phyloP scores from a whole-genome alignment of 2,329 filamentous ascomycete genomes.

The Calonectria pauciramosa region DNA sequence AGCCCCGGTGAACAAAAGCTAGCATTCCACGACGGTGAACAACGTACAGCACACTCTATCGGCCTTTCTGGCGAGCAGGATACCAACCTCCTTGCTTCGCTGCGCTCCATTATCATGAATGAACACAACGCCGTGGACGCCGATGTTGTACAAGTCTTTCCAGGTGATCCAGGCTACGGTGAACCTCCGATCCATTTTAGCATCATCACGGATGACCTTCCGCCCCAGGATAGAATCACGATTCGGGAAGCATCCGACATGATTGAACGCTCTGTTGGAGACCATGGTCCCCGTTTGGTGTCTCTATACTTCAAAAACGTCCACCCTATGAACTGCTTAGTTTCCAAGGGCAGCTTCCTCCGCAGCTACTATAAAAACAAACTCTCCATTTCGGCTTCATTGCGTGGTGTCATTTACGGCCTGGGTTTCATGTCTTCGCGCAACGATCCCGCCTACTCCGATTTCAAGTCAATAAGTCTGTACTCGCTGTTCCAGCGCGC shows the following conservation, averaged over 20 bases:
- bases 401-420: slow-evolving; percentile 48
- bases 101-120: slow-evolving; percentile 25
- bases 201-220: slow-evolving; percentile 52
- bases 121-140: slow-evolving; percentile 22
- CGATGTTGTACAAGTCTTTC: slow-evolving; percentile 24
- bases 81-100: slow-evolving; percentile 23
- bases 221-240: slow-evolving; percentile 49
- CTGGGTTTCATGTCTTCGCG: slow-evolving; percentile 15
- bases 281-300: slow-evolving; percentile 49
- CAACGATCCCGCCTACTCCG: background rate
- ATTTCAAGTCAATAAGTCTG: slow-evolving; percentile 49
- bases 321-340: slow-evolving; percentile 53
- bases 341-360: slow-evolving; percentile 53
- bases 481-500: slow-evolving; percentile 49
- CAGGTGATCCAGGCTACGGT: slow-evolving; percentile 21
- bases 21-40: slow-evolving; percentile 20
- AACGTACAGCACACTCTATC: slow-evolving; percentile 25
- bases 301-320: slow-evolving; percentile 55
- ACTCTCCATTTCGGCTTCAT: slow-evolving; percentile 50
- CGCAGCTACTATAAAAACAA: slow-evolving; percentile 47
- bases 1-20: slow-evolving; percentile 14
- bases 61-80: slow-evolving; percentile 27
- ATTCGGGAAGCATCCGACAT: slow-evolving; percentile 49
- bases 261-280: slow-evolving; percentile 51
- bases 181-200: slow-evolving; percentile 55